These are phyloP conservation scores for Phylloporus sp. DNA, from an alignment of 768 basidiomycete genomes.

Conservation along the genomic window DNA sequence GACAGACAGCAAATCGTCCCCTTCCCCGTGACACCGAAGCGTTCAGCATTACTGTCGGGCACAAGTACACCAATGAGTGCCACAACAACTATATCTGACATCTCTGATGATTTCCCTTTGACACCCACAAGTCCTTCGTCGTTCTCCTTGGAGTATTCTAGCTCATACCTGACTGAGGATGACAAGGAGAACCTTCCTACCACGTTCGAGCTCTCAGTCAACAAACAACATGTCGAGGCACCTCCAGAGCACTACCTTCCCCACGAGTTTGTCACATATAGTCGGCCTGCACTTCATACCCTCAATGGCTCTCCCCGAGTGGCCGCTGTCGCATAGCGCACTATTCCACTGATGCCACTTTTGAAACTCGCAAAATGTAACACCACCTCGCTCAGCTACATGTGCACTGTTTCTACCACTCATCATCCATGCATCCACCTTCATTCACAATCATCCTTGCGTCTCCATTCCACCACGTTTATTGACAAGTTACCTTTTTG, in stretches of 20 bases:
- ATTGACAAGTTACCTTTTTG: slow-evolving; percentile 46
- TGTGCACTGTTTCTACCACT: slow-evolving; percentile 62
- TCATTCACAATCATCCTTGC: slow-evolving; percentile 55
- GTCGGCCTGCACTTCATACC: slow-evolving; percentile 74
- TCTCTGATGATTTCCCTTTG: slow-evolving; percentile 79
- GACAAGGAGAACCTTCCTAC: slow-evolving; percentile 80
- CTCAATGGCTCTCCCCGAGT: slow-evolving; percentile 61
- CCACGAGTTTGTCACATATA: slow-evolving; percentile 76
- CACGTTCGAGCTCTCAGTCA: slow-evolving; percentile 68
- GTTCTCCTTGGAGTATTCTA: slow-evolving; percentile 46
- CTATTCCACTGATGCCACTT: slow-evolving; percentile 41
- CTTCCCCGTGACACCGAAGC: slow-evolving; percentile 62
- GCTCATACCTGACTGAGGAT: slow-evolving; percentile 58
- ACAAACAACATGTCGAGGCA: slow-evolving; percentile 64
- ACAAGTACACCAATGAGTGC: slow-evolving; percentile 73
- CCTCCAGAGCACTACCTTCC: slow-evolving; percentile 75
- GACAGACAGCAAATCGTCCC: slow-evolving; percentile 42
- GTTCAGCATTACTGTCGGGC: slow-evolving; percentile 39
- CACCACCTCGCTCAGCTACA: slow-evolving; percentile 56
- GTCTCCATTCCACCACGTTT: slow-evolving; percentile 42
- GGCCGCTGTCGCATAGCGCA: slow-evolving; percentile 54
- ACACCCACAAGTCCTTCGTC: slow-evolving; percentile 71
- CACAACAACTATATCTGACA: slow-evolving; percentile 68
- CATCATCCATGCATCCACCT: slow-evolving; percentile 62
- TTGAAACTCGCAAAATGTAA: slow-evolving; percentile 74